phyloP scores from a whole-genome alignment of 805 yeast species.

The Brettanomyces bruxellensis region DNA sequence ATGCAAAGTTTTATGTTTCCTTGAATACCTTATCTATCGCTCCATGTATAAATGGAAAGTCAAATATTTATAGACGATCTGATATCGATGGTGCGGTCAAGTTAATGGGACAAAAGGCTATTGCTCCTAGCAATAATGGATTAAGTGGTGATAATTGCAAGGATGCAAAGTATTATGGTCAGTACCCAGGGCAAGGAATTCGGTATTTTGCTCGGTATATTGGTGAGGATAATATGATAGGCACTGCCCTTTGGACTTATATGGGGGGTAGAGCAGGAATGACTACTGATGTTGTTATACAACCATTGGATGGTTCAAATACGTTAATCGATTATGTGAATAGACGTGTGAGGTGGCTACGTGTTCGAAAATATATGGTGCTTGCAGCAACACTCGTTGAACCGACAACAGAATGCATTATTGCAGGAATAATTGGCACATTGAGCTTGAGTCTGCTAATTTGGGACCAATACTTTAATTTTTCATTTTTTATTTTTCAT shows the following conservation, averaged over 20 bases:
- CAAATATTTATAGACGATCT: conserved; percentile 64
- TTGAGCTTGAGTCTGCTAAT: conserved; percentile 44
- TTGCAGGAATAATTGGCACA: conserved; percentile 61
- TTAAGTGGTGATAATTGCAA: conserved; percentile 23
- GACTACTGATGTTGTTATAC: conserved; percentile 72
- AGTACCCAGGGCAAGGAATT: conserved; percentile 38
- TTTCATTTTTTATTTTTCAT: conserved; percentile 39
- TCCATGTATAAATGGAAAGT: conserved; percentile 88
- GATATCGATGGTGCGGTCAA: conserved; percentile 53
- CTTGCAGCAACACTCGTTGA: conserved; percentile 75
- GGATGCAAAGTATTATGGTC: conserved; percentile 24
- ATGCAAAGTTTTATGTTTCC: conserved; percentile 75
- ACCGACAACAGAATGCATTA: conserved; percentile 73
- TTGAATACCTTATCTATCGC: conserved; percentile 68
- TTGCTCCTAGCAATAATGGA: conserved; percentile 18
- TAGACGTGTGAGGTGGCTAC: conserved; percentile 74
- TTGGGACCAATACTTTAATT: conserved; percentile 21
- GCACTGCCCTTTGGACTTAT: conserved; percentile 70
- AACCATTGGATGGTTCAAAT: conserved; percentile 47
- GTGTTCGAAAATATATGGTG: conserved; percentile 85
- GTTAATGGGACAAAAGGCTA: conserved; percentile 26
- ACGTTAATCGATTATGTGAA: conserved; percentile 44
- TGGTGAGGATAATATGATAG: conserved; percentile 92
- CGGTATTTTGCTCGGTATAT: conserved; percentile 69
- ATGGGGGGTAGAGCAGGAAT: conserved; percentile 63